Evolutionary conservation across 139 green algal species (phyloP).

Genomic region (Desmodesmus armatus): DNA sequence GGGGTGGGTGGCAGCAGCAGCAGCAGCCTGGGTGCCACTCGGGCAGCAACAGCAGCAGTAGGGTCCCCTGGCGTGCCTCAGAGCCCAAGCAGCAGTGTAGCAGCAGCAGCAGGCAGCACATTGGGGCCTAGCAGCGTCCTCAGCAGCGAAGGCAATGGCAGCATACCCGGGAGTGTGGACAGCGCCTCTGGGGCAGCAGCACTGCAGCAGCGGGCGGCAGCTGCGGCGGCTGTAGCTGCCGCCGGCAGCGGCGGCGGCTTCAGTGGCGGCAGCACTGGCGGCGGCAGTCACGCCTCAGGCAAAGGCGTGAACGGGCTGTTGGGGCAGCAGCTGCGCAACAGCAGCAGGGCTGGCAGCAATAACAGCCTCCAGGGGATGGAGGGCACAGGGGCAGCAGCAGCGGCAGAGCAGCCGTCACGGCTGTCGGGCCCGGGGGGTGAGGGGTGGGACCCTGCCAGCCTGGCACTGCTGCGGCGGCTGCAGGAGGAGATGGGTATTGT

Average conservation of each 20-base stretch:
- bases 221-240: no score
- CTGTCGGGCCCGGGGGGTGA: neutral
- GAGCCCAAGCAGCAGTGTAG: constrained; percentile 31
- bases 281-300: neutral
- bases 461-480: constrained; percentile 1
- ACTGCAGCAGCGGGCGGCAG: neutral
- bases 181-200: neutral
- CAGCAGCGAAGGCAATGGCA: neutral
- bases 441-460: constrained; percentile 1
- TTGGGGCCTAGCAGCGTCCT: neutral
- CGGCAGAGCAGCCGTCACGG: neutral
- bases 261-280: constrained; percentile 1
- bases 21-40: neutral
- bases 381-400: neutral
- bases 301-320: neutral
- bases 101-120: constrained; percentile 38
- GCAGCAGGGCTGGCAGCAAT: neutral
- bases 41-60: neutral
- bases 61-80: neutral
- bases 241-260: neutral
- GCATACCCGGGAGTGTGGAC: neutral
- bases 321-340: constrained; percentile 30
- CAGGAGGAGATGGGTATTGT: constrained; percentile 37
- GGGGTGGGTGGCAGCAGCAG: neutral
- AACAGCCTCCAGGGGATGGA: neutral